Evolutionary conservation across 75 land plant species (phyloP).

Genomic region (Picea sitchensis): DNA sequence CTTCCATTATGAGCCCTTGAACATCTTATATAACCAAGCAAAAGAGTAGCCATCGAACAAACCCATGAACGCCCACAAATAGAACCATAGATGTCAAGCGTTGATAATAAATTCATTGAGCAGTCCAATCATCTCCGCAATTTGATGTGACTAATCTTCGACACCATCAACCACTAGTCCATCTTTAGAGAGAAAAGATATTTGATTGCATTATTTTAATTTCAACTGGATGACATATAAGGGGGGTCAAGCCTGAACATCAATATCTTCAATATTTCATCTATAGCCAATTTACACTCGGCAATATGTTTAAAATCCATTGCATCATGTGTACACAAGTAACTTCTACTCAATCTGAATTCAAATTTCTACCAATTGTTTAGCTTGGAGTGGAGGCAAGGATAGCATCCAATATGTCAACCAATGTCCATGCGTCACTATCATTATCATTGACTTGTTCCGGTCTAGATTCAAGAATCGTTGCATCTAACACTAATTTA

Average conservation of each 20-base stretch:
- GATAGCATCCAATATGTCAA: constrained; percentile 78
- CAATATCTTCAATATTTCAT: too few species aligned
- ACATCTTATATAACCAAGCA: too few species aligned
- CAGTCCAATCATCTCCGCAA: constrained; percentile 80
- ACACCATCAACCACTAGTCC: constrained; percentile 69
- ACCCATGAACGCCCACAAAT: too few species aligned
- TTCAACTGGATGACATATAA: too few species aligned
- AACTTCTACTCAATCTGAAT: too few species aligned
- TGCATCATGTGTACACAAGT: too few species aligned
- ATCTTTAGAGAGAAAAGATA: constrained; percentile 72
- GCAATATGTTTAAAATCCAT: too few species aligned
- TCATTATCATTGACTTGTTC: constrained; percentile 59
- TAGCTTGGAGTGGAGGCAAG: constrained; percentile 16
- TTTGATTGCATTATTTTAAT: constrained; percentile 16
- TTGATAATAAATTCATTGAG: constrained; percentile 39
- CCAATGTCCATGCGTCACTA: constrained; percentile 83
- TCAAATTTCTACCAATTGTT: not conserved
- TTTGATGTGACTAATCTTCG: constrained; percentile 85
- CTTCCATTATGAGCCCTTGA: too few species aligned
- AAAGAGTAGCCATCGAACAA: too few species aligned
- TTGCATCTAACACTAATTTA: constrained; percentile 92
- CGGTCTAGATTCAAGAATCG: constrained; percentile 78
- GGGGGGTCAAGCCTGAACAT: too few species aligned
- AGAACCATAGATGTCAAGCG: not conserved
- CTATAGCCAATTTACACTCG: too few species aligned